Conservation (phyloP, 116 monocot species). For the Papilionanthe hybrid region DNA sequence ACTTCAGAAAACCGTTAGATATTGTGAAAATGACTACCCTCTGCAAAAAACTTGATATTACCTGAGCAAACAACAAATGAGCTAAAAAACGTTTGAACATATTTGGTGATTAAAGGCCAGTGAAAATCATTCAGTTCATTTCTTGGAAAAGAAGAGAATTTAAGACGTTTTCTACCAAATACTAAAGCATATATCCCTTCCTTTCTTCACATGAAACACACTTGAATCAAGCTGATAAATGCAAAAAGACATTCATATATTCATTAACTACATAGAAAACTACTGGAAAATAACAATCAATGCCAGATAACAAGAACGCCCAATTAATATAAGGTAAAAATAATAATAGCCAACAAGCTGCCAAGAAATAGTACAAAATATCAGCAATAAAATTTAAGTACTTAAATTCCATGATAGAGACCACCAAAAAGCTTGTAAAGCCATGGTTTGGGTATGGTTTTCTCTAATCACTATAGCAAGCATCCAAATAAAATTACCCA, state of each 20-base stretch:
- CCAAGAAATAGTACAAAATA: background rate
- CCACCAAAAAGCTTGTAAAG: background rate
- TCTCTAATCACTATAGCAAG: background rate
- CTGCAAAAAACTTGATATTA: constrained; percentile 9
- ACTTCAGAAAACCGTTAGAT: background rate
- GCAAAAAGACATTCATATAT: background rate
- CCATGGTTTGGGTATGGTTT: background rate
- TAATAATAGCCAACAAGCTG: background rate
- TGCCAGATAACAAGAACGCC: background rate
- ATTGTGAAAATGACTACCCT: background rate
- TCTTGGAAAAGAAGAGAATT: background rate
- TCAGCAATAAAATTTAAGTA: background rate
- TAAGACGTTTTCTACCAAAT: background rate
- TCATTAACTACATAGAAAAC: background rate
- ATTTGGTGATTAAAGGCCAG: background rate
- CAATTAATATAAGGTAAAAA: background rate
- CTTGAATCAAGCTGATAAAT: background rate
- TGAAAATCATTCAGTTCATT: background rate
- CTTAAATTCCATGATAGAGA: background rate
- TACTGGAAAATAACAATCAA: background rate
- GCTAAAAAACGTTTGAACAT: background rate
- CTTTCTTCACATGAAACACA: background rate
- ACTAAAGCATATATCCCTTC: background rate
- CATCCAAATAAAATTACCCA: background rate
- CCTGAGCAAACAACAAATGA: constrained; percentile 8